Conservation (phyloP, 2,329 filamentous ascomycete species). For the Cercospora nicotianae region DNA sequence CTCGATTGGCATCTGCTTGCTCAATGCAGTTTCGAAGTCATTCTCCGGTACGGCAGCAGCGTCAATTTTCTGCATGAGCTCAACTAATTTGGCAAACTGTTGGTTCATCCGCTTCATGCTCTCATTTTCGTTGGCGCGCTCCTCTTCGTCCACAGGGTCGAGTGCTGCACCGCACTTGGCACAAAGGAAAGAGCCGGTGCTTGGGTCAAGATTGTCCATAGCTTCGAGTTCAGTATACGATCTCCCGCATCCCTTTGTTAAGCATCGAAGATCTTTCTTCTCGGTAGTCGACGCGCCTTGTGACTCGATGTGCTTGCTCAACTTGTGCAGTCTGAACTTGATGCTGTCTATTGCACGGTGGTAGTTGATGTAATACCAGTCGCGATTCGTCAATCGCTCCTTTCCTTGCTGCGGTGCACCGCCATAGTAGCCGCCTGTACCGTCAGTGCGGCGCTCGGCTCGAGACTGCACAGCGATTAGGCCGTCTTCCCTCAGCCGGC, state of each 20-base stretch:
- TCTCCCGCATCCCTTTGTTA: conserved; percentile 65
- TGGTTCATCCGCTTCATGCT: conserved; percentile 73
- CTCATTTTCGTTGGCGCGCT: conserved; percentile 56
- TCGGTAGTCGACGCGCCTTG: conserved; percentile 75
- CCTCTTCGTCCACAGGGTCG: conserved; percentile 62
- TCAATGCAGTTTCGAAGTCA: conserved; percentile 68
- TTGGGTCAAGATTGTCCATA: conserved; percentile 68
- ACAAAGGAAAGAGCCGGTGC: conserved; percentile 66
- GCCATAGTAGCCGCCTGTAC: conserved; percentile 29
- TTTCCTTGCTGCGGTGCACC: conserved; percentile 33
- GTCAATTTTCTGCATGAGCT: conserved; percentile 75
- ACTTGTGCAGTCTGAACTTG: conserved; percentile 87
- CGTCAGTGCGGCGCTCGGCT: conserved; percentile 39
- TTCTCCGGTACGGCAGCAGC: conserved; percentile 70
- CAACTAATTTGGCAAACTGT: conserved; percentile 76
- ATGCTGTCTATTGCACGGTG: conserved; percentile 92
- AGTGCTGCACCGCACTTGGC: conserved; percentile 71
- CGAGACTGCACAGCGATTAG: conserved; percentile 74
- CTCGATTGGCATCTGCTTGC: conserved; percentile 62
- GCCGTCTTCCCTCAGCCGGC: conserved; percentile 79
- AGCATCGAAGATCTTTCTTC: conserved; percentile 88
- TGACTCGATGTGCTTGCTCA: conserved; percentile 85
- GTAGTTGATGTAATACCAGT: conserved; percentile 97
- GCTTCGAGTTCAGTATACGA: conserved; percentile 92
- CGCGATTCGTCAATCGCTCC: conserved; percentile 54